Evolutionary conservation across 2,329 filamentous ascomycete species (phyloP), one percentile per base, ranked within the genome.

Genomic region (Colletotrichum lindemuthianum): DNA sequence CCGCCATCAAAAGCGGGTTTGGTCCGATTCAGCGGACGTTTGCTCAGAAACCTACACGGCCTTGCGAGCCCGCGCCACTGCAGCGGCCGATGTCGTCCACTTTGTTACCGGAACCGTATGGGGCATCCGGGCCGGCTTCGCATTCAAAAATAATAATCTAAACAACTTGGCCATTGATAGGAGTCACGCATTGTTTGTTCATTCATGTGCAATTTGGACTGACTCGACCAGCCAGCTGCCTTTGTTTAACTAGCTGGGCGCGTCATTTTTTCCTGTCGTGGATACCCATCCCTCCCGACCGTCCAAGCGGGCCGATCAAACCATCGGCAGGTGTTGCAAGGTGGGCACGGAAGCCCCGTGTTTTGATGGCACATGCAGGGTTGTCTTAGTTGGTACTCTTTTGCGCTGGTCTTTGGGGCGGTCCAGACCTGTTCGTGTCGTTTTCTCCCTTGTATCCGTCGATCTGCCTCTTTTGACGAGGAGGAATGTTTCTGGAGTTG

Each of bases 261-360:
- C 37, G 55, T 58, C 45, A 58, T 58, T 58, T 50, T 58, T 34
- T 37, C 24, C 24, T 24, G 24, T n/a, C 43, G 43, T 45, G 43
- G 43, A 43, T 13, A 24, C 24, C 24, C 24, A 24, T 24, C 24
- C 24, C 24, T 49, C 37, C 54, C 44, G 37, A 32, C 15, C n/a
- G 55, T 58, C 55, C 45, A 32, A 58, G 55, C 55, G 55, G 55
- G 55, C 45, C 55, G 55, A 58, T 58, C 55, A 58, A 58, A 58
- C 45, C 7, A 12, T 24, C 24, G 4, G 24, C 24, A 24, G 34
- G 44, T 39, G 11, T 36, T 39, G 53, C 12, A n/a, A 36, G 5
- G 55, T 58, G 45, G 55, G 47, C 44, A 41, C 10, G 43, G 12
- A 8, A 24, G 36, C 55, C 45, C 55, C 41, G 44, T 43, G 45